Percentiles rank a stretch among this genome's conserved stretches.
These are phyloP conservation scores for Cercospora brassicicola DNA, from an alignment of 2,329 filamentous ascomycete genomes.

Conservation along the genomic window DNA sequence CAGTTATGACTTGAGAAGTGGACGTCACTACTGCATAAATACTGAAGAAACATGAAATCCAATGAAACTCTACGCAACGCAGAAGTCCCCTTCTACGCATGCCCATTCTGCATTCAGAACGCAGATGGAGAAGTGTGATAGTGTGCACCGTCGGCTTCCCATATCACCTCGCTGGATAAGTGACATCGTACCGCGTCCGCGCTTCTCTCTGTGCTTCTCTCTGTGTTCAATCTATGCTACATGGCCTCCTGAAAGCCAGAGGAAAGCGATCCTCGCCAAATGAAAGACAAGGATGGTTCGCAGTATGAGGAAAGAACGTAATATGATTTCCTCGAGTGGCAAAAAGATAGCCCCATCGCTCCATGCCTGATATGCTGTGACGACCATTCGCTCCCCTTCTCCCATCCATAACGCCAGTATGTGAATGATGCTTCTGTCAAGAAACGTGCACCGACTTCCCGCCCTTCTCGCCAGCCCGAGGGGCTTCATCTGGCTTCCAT, in stretches of 20 bases:
- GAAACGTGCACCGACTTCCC: background rate
- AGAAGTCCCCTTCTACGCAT: background rate
- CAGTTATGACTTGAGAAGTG: background rate
- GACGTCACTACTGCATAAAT: slow-evolving; percentile 7
- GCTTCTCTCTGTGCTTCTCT: background rate
- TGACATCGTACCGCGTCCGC: background rate
- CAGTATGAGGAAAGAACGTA: background rate
- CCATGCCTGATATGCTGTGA: background rate
- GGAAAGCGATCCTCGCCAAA: background rate
- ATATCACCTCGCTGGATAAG: slow-evolving; percentile 4
- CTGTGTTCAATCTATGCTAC: slow-evolving; percentile 4
- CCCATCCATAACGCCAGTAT: background rate
- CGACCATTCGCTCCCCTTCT: background rate
- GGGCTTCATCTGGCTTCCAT: background rate
- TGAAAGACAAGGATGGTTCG: background rate
- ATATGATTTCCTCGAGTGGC: background rate
- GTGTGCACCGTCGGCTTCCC: background rate
- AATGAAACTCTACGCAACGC: background rate
- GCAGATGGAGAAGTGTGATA: background rate
- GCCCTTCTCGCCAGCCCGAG: background rate
- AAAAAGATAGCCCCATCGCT: background rate
- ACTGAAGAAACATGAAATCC: background rate
- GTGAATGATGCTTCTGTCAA: background rate
- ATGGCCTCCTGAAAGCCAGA: background rate
- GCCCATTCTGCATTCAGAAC: background rate